Percentiles rank a stretch among this genome's conserved stretches.
Evolutionary conservation across 371 early-diverging fungal genomes (phyloP).

Genomic region (Mucor sp.): DNA sequence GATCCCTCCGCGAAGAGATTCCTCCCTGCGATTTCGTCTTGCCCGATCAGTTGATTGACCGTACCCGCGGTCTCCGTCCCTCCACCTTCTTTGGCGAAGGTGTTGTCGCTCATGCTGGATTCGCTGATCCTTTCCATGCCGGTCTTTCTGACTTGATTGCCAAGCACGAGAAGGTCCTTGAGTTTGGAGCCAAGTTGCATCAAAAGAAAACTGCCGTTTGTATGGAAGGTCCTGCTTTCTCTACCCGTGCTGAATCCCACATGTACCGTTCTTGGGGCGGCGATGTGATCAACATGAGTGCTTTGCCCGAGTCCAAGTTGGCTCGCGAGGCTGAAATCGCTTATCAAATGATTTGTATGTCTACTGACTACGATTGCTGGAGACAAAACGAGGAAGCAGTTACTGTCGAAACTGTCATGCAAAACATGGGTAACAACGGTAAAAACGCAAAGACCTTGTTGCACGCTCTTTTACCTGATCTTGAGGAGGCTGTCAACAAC

Average conservation of each 20-base stretch:
- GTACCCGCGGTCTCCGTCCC: constrained; percentile 90
- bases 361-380: constrained; percentile 99
- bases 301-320: constrained; percentile 93
- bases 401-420: constrained; percentile 91
- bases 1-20: constrained; percentile 92
- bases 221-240: constrained; percentile 98
- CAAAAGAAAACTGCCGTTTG: constrained; percentile 85
- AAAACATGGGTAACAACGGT: constrained; percentile 85
- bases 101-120: constrained; percentile 85
- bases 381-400: constrained; percentile 89
- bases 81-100: constrained; percentile 94
- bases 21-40: constrained; percentile 93
- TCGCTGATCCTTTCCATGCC: constrained; percentile 94
- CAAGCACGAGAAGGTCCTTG: constrained; percentile 49
- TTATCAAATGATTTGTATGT: constrained; percentile 98
- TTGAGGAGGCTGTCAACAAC: constrained; percentile 65
- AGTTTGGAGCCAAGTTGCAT: constrained; percentile 64
- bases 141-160: constrained; percentile 76
- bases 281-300: constrained; percentile 97
- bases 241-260: constrained; percentile 95
- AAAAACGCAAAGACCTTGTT: constrained; percentile 83
- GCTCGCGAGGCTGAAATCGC: constrained; percentile 98
- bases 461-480: constrained; percentile 73
- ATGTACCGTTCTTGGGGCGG: constrained; percentile 94
- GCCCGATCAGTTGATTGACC: constrained; percentile 93